These are phyloP conservation scores for Neonectria punicea DNA, from an alignment of 2,329 filamentous ascomycete genomes.

Conservation along the genomic window DNA sequence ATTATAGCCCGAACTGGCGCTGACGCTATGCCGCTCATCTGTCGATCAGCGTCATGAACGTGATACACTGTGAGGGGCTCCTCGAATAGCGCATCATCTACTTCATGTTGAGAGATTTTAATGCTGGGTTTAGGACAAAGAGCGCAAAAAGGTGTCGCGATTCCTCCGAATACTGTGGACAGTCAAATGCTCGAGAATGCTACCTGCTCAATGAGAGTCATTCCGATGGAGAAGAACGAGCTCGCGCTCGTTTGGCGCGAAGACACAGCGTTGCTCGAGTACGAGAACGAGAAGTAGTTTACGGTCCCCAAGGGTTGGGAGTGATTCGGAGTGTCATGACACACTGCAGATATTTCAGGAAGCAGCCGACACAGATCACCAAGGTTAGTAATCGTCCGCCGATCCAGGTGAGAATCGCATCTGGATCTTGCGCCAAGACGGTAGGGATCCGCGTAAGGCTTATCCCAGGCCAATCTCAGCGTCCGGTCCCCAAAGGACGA, in stretches of 20 bases:
- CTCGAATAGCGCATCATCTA: constrained; percentile 13
- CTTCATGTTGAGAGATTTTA: constrained; percentile 18
- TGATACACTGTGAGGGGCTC: constrained; percentile 31
- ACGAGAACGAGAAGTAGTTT: not conserved
- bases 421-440: constrained; percentile 1
- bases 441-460: not conserved
- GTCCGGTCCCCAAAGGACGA: not conserved
- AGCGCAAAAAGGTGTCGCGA: not conserved
- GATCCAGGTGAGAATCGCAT: constrained; percentile 7
- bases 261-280: not conserved
- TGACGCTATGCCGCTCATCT: constrained; percentile 4
- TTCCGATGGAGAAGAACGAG: not conserved
- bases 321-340: not conserved
- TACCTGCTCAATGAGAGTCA: not conserved
- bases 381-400: not conserved
- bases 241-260: not conserved
- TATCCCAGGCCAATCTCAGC: not conserved
- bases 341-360: not conserved
- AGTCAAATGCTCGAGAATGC: not conserved
- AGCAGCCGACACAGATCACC: not conserved
- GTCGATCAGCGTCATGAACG: constrained; percentile 12
- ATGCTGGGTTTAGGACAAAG: constrained; percentile 18
- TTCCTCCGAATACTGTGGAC: not conserved
- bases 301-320: not conserved
- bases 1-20: constrained; percentile 4